A percentile compares a stretch with the other conserved stretches of the same genome.
Conservation (phyloP, 768 basidiomycete species). For the Lyophyllum atratum region DNA sequence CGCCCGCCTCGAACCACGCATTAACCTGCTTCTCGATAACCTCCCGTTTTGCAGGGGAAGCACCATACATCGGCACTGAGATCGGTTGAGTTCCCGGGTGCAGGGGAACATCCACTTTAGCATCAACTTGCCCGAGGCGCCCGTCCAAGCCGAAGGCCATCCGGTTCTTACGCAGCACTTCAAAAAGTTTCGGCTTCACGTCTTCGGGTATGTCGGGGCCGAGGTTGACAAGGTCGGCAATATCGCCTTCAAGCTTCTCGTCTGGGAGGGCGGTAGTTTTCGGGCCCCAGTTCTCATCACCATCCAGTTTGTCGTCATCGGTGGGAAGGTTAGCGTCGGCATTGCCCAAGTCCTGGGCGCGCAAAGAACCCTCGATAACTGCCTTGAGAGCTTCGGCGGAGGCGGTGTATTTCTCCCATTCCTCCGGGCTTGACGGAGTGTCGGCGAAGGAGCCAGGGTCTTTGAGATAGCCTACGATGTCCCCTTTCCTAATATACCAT, state of each 20-base stretch:
- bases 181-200: constrained; percentile 7
- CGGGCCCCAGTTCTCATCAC: constrained; percentile 19
- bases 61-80: constrained; percentile 22
- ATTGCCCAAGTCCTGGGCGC: not conserved
- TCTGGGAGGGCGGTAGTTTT: constrained; percentile 27
- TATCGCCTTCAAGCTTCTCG: not conserved
- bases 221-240: not conserved
- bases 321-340: constrained; percentile 1
- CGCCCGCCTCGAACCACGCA: constrained; percentile 31
- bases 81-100: constrained; percentile 26
- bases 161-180: constrained; percentile 11
- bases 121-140: constrained; percentile 13
- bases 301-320: constrained; percentile 23
- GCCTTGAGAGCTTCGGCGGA: not conserved
- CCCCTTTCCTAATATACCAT: not conserved
- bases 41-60: constrained; percentile 29
- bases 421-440: not conserved
- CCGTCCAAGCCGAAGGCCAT: not conserved
- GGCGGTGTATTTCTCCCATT: not conserved
- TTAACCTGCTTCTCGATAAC: constrained; percentile 32
- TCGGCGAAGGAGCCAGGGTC: not conserved
- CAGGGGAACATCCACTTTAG: constrained; percentile 26
- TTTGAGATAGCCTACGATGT: not conserved
- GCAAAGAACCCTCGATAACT: constrained; percentile 6
- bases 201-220: constrained; percentile 1